Base-by-base conservation (phyloP, 192 early-diverging fungal genomes). In the Thoreauomyces humboldtii region DNA sequence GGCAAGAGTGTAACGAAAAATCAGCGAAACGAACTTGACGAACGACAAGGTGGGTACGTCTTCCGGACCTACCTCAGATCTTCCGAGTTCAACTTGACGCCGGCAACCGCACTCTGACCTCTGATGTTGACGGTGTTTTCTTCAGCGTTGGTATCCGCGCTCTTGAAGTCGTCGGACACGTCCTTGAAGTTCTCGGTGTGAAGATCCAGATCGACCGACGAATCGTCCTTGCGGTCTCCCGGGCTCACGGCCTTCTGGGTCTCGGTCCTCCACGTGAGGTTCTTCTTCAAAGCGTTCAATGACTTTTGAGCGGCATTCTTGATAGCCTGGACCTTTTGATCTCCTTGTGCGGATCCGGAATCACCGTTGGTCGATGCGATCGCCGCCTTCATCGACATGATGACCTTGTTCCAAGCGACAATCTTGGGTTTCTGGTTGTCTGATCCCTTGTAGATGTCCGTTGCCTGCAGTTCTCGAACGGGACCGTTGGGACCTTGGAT, bases 171-270 rank as follows among this genome's bases (percentile, higher is more conserved):
- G 44, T 24, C 25, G 2, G 44, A 17, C 44, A 46, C n/a, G 25
- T 46, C 44, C 44, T 24, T 46, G 44, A 46, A 46, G 14, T 46
- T 46, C 44, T 46, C 44, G 25, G 44, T 46, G 14, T 46, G 44
- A 17, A 46, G 25, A 14, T 46, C 44, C 5, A 46, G 44, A 24
- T 46, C 44, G 25, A 46, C 14, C n/a, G 44, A 17, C 44, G 44
- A 17, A 24, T 46, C 44, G 44, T 46, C 44, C 19, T 46, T 24
- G 44, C 44, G 44, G 25, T 46, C 44, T 24, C 44, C 44, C n/a
- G 44, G 44, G 25, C 44, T 46, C 19, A 46, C 44, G 25, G 19
- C 25, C 44, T 46, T 46, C 25, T 46, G 44, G n/a, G 44, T 46
- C 14, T 46, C 44, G 5, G n/a, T 17, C n/a, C 44, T 17, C 44